Base-by-base conservation (phyloP, 2,329 filamentous ascomycete species). In the Domatiomyces globalis region DNA sequence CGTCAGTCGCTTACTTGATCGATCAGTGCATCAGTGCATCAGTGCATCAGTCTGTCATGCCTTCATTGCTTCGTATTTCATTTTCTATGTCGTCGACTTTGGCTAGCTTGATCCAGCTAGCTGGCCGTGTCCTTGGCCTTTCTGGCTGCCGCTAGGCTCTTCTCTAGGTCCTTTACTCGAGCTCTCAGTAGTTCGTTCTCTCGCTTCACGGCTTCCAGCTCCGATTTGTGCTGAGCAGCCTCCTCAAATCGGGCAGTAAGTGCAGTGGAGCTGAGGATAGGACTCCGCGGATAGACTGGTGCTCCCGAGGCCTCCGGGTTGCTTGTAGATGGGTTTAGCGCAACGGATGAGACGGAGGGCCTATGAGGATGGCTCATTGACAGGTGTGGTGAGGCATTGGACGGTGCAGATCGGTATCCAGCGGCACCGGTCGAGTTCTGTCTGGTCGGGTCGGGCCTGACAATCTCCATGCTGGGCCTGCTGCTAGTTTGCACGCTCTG, bases 141-240 rank as follows among this genome's bases (percentile, higher is more conserved):
- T 15, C 33, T 39, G 5, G 45, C 27, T 4, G 45, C 42, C 15
- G 49, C 43, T 10, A 61, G 50, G 18, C 51, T 57, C 49, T 54
- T 59, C 55, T 74, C 71, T 45, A 73, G 58, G 42, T 73, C 71
- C 43, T 66, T 65, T 8, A 74, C 66, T 8, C 69, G 68, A 25
- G 65, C 65, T 46, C 70, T 66, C 42, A 74, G 61, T 27, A 63
- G 58, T 51, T 74, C 72, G 49, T 74, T 74, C 57, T 74, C 72
- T 9, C 66, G 63, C 55, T 67, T 70, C 33, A 71, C 64, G 1
- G 63, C 60, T 46, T 73, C 71, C 20, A 73, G 54, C 50, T 74
- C 71, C 33, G 65, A 64, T 19, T 66, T 64, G 42, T 73, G 69
- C 15, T 66, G 60, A 1, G 66, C 60, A 4, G 63, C 63, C 53